Conservation (phyloP, 306 rosid species). For the Trichosanthes cucumerina region DNA sequence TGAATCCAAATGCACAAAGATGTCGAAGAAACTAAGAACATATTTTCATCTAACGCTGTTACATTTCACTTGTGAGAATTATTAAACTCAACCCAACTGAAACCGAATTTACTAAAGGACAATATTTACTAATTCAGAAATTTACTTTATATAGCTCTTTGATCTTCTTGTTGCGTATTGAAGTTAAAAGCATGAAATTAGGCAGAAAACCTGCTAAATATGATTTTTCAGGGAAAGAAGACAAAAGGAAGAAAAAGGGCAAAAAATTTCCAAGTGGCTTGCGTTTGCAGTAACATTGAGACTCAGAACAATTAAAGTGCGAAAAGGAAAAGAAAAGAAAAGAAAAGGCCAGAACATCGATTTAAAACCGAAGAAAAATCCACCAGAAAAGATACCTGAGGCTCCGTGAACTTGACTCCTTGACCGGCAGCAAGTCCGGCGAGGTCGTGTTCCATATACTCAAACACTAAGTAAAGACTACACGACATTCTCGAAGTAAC, state of each 20-base stretch:
- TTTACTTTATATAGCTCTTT: not conserved
- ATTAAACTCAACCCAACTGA: not conserved
- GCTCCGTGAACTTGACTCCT: constrained; percentile 74
- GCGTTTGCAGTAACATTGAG: not conserved
- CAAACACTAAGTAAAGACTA: constrained; percentile 85
- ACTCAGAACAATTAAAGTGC: not conserved
- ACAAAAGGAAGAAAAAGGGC: not conserved
- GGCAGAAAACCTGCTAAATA: not conserved
- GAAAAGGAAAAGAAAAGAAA: not conserved
- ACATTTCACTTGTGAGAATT: not conserved
- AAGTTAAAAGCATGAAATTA: not conserved
- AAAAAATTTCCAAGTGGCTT: not conserved
- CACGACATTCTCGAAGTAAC: constrained; percentile 99
- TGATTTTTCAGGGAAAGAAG: not conserved
- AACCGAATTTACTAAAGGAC: not conserved
- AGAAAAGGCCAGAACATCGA: not conserved
- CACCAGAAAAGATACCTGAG: constrained; percentile 50
- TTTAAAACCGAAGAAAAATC: not conserved
- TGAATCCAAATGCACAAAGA: not conserved
- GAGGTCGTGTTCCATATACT: constrained; percentile 98
- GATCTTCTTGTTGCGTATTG: not conserved
- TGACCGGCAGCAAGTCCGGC: constrained; percentile 82
- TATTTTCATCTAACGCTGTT: not conserved
- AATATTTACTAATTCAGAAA: not conserved
- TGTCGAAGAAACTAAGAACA: not conserved